phyloP scores from a whole-genome alignment of 768 basidiomycete species.

The Holtermannia corniformis region DNA sequence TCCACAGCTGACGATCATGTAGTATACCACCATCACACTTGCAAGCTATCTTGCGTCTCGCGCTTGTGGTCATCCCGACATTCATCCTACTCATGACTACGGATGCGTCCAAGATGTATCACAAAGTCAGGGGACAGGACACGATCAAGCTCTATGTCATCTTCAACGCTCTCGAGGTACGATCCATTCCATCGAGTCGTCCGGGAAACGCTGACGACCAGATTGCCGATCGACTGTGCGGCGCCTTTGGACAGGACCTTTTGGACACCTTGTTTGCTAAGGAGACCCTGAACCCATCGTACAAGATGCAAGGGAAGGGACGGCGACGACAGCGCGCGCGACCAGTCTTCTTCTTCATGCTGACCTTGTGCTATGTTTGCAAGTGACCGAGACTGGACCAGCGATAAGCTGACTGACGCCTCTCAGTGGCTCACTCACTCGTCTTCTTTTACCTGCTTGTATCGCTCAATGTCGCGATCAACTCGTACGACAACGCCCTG shows the following conservation, averaged over 20 bases:
- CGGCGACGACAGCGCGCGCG: conserved; percentile 49
- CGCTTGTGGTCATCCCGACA: conserved; percentile 66
- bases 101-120: conserved; percentile 96
- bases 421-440: conserved; percentile 65
- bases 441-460: conserved; percentile 94
- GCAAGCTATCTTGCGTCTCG: conserved; percentile 77
- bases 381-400: conserved; percentile 31
- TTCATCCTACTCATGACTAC: conserved; percentile 68
- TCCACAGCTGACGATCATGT: background rate
- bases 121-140: conserved; percentile 93
- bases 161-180: conserved; percentile 93
- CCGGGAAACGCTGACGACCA: conserved; percentile 33
- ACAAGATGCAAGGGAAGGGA: conserved; percentile 47
- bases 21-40: conserved; percentile 47
- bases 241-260: conserved; percentile 95
- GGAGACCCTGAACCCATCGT: conserved; percentile 61
- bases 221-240: conserved; percentile 91
- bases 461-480: conserved; percentile 91
- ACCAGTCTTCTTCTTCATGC: conserved; percentile 70
- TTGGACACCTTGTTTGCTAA: conserved; percentile 92
- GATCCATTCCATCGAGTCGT: background rate
- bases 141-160: conserved; percentile 98
- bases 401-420: background rate
- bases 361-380: conserved; percentile 79
- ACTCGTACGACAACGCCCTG: conserved; percentile 93